Conservation (phyloP, 1,284 basidiomycete genomes). For the Exobasidium rhododendri region DNA sequence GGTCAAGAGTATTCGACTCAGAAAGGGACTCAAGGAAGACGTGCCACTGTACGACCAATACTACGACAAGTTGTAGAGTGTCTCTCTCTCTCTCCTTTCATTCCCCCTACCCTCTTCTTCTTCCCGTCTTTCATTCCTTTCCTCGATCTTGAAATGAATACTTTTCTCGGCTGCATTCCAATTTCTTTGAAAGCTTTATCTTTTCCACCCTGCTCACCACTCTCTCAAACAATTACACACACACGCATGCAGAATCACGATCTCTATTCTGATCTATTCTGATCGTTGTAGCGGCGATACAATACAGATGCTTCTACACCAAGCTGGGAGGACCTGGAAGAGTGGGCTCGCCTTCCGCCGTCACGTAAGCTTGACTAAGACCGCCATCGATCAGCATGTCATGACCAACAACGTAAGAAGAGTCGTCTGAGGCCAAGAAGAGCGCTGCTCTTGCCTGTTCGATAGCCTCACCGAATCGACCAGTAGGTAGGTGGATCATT, state of each 20-base stretch:
- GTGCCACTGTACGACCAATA: conserved; percentile 38
- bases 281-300: no score
- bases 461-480: conserved; percentile 91
- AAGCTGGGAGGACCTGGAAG: conserved; percentile 31
- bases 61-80: conserved; percentile 36
- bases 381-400: conserved; percentile 44
- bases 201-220: no score
- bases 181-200: no score
- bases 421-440: conserved; percentile 40
- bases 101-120: no score
- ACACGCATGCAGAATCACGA: no score
- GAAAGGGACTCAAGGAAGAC: conserved; percentile 72
- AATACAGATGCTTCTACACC: no score
- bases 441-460: conserved; percentile 82
- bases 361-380: conserved; percentile 30
- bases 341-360: conserved; percentile 31
- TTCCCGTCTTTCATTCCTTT: no score
- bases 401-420: conserved; percentile 32
- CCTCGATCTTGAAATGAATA: no score
- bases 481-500: conserved; percentile 89
- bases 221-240: no score
- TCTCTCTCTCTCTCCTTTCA: not conserved
- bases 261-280: no score
- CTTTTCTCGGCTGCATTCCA: no score
- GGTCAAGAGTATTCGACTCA: conserved; percentile 75